Conservation (phyloP, 441 rosid species). For the Syzygium malaccense region DNA sequence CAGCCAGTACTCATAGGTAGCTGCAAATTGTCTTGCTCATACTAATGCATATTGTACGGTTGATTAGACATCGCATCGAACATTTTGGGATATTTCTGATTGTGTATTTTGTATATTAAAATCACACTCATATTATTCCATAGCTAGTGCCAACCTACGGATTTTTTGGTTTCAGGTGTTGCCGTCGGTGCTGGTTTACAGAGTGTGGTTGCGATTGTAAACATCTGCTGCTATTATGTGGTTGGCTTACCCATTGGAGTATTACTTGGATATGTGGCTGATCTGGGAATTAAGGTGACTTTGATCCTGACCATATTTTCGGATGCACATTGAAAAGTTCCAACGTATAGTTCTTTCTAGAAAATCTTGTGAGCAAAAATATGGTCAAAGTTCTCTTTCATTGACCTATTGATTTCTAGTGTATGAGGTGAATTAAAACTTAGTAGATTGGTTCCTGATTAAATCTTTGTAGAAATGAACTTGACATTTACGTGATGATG, state of each 20-base stretch:
- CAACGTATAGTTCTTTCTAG: background rate
- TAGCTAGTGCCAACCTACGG: background rate
- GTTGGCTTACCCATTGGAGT: conserved; percentile 16
- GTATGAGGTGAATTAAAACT: background rate
- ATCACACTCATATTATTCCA: background rate
- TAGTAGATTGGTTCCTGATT: background rate
- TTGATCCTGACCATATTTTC: background rate
- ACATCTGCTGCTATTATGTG: conserved; percentile 14
- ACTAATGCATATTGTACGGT: background rate
- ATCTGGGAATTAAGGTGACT: conserved; percentile 11
- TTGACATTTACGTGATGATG: background rate
- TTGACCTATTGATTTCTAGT: background rate
- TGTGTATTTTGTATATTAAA: background rate
- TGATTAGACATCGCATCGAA: background rate
- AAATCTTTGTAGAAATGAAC: background rate
- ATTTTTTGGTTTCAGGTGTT: conserved; percentile 14
- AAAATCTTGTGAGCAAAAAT: background rate
- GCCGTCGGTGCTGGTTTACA: conserved; percentile 30
- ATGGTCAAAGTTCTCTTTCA: background rate
- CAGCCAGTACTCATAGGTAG: conserved; percentile 55
- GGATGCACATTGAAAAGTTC: background rate
- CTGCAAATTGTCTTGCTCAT: background rate
- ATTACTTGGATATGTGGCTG: conserved; percentile 17
- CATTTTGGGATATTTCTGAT: background rate
- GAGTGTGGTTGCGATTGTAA: conserved; percentile 17